phyloP scores from a whole-genome alignment of 1,139 yeast genomes.

The Lodderomyces oxycetoniae region DNA sequence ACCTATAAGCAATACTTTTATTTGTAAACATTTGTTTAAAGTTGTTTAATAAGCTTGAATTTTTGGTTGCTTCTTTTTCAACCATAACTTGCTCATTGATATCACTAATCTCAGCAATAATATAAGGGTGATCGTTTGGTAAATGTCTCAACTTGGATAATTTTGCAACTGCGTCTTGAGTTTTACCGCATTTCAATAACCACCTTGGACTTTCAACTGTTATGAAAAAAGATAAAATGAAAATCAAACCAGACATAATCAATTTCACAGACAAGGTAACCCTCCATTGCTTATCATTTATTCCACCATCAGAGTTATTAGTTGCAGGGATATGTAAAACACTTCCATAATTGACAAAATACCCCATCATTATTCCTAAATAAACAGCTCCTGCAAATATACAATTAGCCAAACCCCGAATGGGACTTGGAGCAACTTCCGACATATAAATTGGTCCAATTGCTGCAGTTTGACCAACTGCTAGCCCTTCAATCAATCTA shows the following conservation, averaged over 20 bases:
- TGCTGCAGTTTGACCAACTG: constrained; percentile 54
- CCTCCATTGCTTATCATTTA: constrained; percentile 34
- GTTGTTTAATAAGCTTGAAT: constrained; percentile 21
- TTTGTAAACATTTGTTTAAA: constrained; percentile 32
- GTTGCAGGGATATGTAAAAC: constrained; percentile 26
- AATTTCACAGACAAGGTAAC: constrained; percentile 36
- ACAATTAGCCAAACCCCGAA: constrained; percentile 49
- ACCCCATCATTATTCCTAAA: constrained; percentile 49
- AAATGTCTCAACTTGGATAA: constrained; percentile 46
- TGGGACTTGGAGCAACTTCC: constrained; percentile 50
- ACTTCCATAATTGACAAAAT: constrained; percentile 45
- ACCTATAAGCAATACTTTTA: constrained; percentile 40
- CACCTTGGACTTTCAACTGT: constrained; percentile 46
- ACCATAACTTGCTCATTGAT: constrained; percentile 43
- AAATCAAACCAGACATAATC: constrained; percentile 39
- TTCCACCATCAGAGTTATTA: constrained; percentile 6
- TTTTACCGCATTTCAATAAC: constrained; percentile 34
- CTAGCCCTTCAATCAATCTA: constrained; percentile 50
- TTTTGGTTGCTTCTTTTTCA: constrained; percentile 33
- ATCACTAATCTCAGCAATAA: constrained; percentile 49
- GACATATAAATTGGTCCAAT: constrained; percentile 48
- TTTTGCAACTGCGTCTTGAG: constrained; percentile 31
- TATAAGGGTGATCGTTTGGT: constrained; percentile 47
- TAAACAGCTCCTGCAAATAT: constrained; percentile 55
- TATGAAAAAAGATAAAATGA: constrained; percentile 31